These are phyloP conservation scores for Peterozyma xylosa DNA, from an alignment of 805 yeast species.

Conservation along the genomic window DNA sequence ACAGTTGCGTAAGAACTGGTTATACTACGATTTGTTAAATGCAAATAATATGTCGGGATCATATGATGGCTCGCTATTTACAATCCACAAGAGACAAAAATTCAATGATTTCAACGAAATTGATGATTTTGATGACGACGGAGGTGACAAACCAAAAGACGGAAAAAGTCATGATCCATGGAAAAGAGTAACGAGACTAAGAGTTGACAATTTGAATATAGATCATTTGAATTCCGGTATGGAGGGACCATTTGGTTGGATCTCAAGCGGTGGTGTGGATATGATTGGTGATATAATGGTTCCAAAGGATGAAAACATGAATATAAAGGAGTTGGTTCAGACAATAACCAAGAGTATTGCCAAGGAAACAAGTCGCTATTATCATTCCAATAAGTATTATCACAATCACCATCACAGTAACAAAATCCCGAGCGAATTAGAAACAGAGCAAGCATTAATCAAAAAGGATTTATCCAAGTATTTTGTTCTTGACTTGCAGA, in stretches of 20 bases:
- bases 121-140: conserved; percentile 19
- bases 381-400: conserved; percentile 10
- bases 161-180: conserved; percentile 21
- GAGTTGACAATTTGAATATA: conserved; percentile 79
- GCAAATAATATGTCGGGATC: conserved; percentile 85
- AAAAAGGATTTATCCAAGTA: conserved; percentile 36
- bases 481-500: conserved; percentile 71
- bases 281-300: conserved; percentile 87
- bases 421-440: conserved; percentile 4
- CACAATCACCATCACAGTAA: conserved; percentile 16
- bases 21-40: conserved; percentile 78
- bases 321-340: conserved; percentile 38
- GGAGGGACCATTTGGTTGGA: conserved; percentile 97
- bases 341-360: conserved; percentile 39
- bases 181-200: conserved; percentile 63
- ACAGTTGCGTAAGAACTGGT: conserved; percentile 83
- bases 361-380: conserved; percentile 36
- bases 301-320: conserved; percentile 49
- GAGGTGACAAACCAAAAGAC: conserved; percentile 14
- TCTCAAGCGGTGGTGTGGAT: conserved; percentile 84
- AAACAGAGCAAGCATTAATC: conserved; percentile 15
- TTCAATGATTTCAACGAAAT: conserved; percentile 34
- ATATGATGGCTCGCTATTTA: conserved; percentile 88
- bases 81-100: conserved; percentile 74
- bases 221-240: conserved; percentile 89